Evolutionary conservation across 495 filamentous ascomycete genomes (phyloP).

Genomic region (Penicillium herquei): DNA sequence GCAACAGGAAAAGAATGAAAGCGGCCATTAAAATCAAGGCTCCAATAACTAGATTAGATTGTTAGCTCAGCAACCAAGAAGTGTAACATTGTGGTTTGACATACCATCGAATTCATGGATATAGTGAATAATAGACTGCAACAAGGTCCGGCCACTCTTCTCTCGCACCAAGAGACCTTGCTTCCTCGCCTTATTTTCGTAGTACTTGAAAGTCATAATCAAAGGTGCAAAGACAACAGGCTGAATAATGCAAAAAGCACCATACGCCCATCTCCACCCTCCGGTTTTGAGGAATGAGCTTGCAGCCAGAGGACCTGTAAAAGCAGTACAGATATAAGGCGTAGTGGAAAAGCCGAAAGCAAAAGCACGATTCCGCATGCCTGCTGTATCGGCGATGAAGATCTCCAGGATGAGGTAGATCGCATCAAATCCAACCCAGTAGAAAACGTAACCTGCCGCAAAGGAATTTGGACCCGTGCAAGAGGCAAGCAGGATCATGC

Average conservation of each 20-base stretch:
- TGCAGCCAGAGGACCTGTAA: conserved; percentile 1
- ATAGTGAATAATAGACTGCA: conserved; percentile 48
- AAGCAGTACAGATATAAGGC: conserved; percentile 2
- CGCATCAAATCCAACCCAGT: conserved; percentile 4
- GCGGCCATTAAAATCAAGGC: conserved; percentile 56
- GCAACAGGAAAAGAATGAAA: conserved; percentile 58
- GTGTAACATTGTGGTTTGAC: neutral
- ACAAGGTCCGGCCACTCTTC: conserved; percentile 34
- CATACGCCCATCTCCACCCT: neutral
- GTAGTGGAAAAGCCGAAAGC: conserved; percentile 2
- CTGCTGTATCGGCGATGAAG: conserved; percentile 5
- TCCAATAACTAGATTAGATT: conserved; percentile 39
- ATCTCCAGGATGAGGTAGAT: neutral
- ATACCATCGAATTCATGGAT: conserved; percentile 57
- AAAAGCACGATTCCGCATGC: neutral
- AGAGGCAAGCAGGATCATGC: conserved; percentile 49
- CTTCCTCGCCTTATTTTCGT: neutral
- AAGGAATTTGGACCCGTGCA: conserved; percentile 21
- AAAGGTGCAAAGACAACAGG: conserved; percentile 3
- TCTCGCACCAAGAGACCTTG: neutral
- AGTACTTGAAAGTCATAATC: conserved; percentile 1
- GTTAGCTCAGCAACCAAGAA: neutral
- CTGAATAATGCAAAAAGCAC: neutral
- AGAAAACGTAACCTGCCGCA: conserved; percentile 1
- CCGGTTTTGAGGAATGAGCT: neutral